Conservation (phyloP, 1,284 basidiomycete species). For the Microbotryum scabiosae region DNA sequence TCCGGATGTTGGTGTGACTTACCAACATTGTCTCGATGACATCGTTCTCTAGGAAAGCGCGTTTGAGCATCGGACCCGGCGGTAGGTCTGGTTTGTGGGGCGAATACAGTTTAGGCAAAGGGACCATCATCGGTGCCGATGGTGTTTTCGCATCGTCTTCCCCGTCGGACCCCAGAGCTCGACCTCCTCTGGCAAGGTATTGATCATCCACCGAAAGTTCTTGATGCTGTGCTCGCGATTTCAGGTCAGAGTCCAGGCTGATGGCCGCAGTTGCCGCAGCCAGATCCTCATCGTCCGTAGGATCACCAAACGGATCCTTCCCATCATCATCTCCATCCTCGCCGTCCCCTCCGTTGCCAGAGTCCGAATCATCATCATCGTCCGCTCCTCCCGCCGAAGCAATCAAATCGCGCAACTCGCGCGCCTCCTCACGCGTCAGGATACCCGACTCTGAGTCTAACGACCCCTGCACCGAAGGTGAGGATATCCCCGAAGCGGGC, state of each 20-base stretch:
- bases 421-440: slow-evolving; percentile 16
- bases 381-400: slow-evolving; percentile 53
- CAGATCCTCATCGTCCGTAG: slow-evolving; percentile 1
- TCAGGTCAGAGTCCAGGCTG: slow-evolving; percentile 48
- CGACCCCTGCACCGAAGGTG: slow-evolving; percentile 17
- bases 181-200: too few relatives aligned
- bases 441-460: slow-evolving; percentile 25
- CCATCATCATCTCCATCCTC: slow-evolving; percentile 53
- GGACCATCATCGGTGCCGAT: too few relatives aligned
- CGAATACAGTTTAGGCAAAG: too few relatives aligned
- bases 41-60: slow-evolving; percentile 59
- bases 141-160: too few relatives aligned
- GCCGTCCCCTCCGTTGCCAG: slow-evolving; percentile 27
- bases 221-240: not conserved
- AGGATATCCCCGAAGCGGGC: slow-evolving; percentile 13
- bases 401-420: slow-evolving; percentile 41
- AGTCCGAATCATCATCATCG: slow-evolving; percentile 30
- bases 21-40: slow-evolving; percentile 68
- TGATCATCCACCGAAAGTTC: too few relatives aligned
- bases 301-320: slow-evolving; percentile 40
- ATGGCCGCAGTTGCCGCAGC: slow-evolving; percentile 29
- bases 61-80: slow-evolving; percentile 67
- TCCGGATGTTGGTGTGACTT: slow-evolving; percentile 36
- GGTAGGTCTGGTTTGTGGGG: slow-evolving; percentile 22
- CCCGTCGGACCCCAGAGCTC: too few relatives aligned